phyloP scores from a whole-genome alignment of 163 green algal species.

The Scenedesmus sp. region DNA sequence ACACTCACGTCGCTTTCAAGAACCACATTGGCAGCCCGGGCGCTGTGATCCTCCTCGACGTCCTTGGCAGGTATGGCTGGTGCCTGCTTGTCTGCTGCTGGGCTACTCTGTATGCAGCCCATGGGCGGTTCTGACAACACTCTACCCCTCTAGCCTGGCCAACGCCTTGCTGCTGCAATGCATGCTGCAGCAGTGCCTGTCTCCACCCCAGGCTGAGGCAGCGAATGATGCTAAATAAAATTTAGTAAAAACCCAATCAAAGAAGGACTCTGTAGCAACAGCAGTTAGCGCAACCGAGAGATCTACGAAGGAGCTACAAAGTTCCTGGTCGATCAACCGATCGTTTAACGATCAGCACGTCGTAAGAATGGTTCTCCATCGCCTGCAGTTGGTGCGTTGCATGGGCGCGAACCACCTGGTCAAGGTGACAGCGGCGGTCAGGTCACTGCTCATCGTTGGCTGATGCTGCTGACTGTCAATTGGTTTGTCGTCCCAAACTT shows the following conservation, averaged over 20 bases:
- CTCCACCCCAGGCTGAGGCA: neutral
- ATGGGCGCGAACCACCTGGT: neutral
- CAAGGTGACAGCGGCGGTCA: neutral
- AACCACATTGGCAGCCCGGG: neutral
- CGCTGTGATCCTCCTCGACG: neutral
- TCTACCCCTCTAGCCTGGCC: neutral
- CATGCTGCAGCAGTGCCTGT: slow-evolving; percentile 10
- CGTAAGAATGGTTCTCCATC: neutral
- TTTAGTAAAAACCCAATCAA: neutral
- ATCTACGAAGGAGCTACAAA: neutral
- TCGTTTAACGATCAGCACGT: neutral
- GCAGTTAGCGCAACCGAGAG: neutral
- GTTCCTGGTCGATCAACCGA: neutral
- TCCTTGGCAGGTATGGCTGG: neutral
- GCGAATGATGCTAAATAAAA: neutral
- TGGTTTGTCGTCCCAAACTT: neutral
- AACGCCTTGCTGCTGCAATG: neutral
- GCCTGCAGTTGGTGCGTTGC: neutral
- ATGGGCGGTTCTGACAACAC: neutral
- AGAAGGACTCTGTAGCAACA: neutral
- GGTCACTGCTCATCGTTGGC: neutral
- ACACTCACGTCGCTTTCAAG: neutral
- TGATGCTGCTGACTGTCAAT: neutral
- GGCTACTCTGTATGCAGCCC: slow-evolving; percentile 2
- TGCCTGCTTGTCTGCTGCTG: slow-evolving; percentile 5